Percentiles rank a stretch among this genome's conserved stretches.
Conservation (phyloP, 2,329 filamentous ascomycete species). For the Ceratocystis lukuohia region DNA sequence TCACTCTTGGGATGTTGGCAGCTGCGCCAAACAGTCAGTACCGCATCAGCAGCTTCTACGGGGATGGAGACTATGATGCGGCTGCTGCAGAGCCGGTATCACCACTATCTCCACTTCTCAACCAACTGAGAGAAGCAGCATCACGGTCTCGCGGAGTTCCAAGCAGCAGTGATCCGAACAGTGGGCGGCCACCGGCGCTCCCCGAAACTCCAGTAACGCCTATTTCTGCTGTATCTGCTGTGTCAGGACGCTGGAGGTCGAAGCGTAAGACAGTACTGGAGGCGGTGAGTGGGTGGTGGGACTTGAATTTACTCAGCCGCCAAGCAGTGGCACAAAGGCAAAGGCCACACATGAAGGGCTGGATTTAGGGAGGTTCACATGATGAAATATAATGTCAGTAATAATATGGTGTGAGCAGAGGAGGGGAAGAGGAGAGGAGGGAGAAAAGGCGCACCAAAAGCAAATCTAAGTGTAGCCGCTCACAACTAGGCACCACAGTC, state of each 20-base stretch:
- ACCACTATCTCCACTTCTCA: conserved; percentile 23
- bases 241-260: conserved; percentile 22
- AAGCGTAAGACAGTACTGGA: conserved; percentile 36
- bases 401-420: neutral
- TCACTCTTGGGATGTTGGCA: conserved; percentile 17
- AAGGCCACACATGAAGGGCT: conserved; percentile 18
- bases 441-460: neutral
- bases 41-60: conserved; percentile 14
- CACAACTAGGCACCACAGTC: neutral
- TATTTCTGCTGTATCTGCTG: conserved; percentile 19
- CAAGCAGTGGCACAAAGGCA: conserved; percentile 10
- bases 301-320: conserved; percentile 35
- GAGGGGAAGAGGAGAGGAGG: neutral
- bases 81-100: conserved; percentile 21
- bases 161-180: neutral
- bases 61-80: neutral
- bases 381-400: neutral
- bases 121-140: conserved; percentile 16
- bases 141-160: neutral
- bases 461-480: no score
- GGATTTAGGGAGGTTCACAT: conserved; percentile 9
- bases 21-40: conserved; percentile 8
- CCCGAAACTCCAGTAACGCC: conserved; percentile 19
- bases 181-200: conserved; percentile 15
- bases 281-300: conserved; percentile 42